A percentile compares a stretch with the other conserved stretches of the same genome.
Conservation (phyloP, 306 rosid genomes). For the Quercus agrifolia region DNA sequence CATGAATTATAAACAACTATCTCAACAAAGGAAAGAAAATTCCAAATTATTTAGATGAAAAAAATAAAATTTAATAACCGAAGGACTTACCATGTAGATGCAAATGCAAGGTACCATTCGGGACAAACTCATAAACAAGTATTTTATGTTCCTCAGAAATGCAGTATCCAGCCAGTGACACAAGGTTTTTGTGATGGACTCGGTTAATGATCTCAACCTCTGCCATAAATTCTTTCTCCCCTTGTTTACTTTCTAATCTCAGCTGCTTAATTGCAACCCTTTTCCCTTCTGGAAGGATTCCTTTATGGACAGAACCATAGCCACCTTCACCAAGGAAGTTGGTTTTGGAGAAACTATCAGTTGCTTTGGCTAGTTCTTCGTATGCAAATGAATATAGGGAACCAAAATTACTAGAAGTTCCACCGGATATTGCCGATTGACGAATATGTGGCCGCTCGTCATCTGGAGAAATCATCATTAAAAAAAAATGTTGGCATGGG, state of each 20-base stretch:
- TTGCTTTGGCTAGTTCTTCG: conserved; percentile 50
- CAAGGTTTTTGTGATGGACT: conserved; percentile 67
- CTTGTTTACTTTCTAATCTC: conserved; percentile 52
- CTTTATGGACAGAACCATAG: conserved; percentile 63
- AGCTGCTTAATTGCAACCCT: conserved; percentile 59
- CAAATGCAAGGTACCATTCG: conserved; percentile 49
- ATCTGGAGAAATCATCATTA: no score
- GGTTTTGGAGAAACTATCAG: conserved; percentile 41
- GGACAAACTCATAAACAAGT: conserved; percentile 63
- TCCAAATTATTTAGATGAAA: background rate
- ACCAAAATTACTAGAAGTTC: no score
- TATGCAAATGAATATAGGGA: conserved; percentile 30
- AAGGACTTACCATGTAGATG: conserved; percentile 53
- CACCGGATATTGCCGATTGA: no score
- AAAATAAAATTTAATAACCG: background rate
- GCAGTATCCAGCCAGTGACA: conserved; percentile 60
- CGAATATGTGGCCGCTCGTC: no score
- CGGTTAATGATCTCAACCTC: conserved; percentile 65
- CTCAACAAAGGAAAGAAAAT: background rate
- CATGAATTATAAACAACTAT: no score
- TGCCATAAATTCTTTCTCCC: conserved; percentile 65
- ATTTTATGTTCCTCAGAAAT: conserved; percentile 39
- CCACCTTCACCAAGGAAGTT: conserved; percentile 71
- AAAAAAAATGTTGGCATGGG: no score
- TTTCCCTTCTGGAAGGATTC: conserved; percentile 59